Evolutionary conservation across 2,329 filamentous ascomycete genomes (phyloP).

Genomic region (Hyphodiscus sp.): DNA sequence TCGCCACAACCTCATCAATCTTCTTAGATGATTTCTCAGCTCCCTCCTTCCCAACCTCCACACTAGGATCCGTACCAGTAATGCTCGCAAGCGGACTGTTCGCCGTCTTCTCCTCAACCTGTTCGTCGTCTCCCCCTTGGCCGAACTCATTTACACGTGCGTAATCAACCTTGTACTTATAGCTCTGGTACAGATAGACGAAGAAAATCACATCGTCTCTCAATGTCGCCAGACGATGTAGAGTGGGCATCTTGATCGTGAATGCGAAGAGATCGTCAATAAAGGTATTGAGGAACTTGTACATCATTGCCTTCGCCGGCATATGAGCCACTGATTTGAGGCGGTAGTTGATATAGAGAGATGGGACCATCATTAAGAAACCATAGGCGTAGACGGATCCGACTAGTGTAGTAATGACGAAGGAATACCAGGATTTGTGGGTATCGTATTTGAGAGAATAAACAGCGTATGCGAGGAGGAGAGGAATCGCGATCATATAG

Average conservation of each 20-base stretch:
- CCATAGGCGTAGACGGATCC: constrained; percentile 96
- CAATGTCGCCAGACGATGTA: constrained; percentile 87
- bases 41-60: constrained; percentile 27
- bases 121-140: constrained; percentile 90
- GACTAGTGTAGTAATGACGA: constrained; percentile 89
- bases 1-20: constrained; percentile 24
- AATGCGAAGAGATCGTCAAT: constrained; percentile 98
- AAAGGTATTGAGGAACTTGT: constrained; percentile 98
- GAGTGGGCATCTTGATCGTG: constrained; percentile 97
- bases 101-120: constrained; percentile 44
- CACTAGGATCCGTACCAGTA: constrained; percentile 16
- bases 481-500: constrained; percentile 83
- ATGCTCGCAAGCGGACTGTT: constrained; percentile 30
- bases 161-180: constrained; percentile 88
- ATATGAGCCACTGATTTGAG: constrained; percentile 95
- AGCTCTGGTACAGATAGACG: constrained; percentile 91
- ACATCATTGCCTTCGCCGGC: constrained; percentile 93
- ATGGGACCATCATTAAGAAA: constrained; percentile 98
- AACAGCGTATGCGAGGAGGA: constrained; percentile 79
- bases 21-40: constrained; percentile 25
- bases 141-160: constrained; percentile 94
- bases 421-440: constrained; percentile 98
- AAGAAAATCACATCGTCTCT: constrained; percentile 98
- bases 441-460: constrained; percentile 91
- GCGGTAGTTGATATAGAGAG: constrained; percentile 97